Base-by-base conservation (phyloP, 345 rosid genomes). In the Eucalyptus caleyi region DNA sequence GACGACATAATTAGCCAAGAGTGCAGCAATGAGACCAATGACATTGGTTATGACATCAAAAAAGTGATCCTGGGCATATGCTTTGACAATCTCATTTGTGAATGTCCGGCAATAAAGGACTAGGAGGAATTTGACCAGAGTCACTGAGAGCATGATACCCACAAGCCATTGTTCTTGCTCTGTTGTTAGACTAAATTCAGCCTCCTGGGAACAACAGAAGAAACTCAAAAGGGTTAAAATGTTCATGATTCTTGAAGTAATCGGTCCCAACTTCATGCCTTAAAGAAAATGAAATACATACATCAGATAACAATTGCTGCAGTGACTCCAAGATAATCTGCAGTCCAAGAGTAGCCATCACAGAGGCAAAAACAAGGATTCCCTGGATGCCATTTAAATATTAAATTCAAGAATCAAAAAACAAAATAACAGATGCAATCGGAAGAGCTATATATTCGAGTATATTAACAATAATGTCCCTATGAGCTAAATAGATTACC, bases 331-430 rank as follows among this genome's bases (percentile, higher is more conserved):
- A 90, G 91, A 98, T 98, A 88, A 98, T 98, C 93, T 98, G 99
- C 93, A 98, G 93, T 81, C 99, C 99, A 88, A 98, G 96, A 90
- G 99, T 98, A 86, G 99, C 99, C 99, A 98, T 98, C 87, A 97
- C 99, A 87, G 99, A 98, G 88, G 99, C 99, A 94, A 98, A 98
- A 86, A 98, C 99, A 89, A 98, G 98, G 92, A 98, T 96, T 67
- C 99, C 99, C 99, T 98, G 95, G 91, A 86, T 18, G 92, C 59
- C 86, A 89, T 81, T 87, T 65, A 27, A 24, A 67, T n/a, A 37
- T 47, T 86, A 37, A 89, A 11, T 49, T n/a, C 67, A 54, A 89
- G 62, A 34, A 26, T 50, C 42, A 49, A 37, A 47, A 65, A 47
- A 65, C 49, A 59, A 51, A 86, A 56, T n/a, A 51, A 50, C 87